Percentiles rank a stretch among this genome's conserved stretches.
Evolutionary conservation across 225 moss, liverwort and hornwort genomes (phyloP).

Genomic region (Anthoceros angustus): DNA sequence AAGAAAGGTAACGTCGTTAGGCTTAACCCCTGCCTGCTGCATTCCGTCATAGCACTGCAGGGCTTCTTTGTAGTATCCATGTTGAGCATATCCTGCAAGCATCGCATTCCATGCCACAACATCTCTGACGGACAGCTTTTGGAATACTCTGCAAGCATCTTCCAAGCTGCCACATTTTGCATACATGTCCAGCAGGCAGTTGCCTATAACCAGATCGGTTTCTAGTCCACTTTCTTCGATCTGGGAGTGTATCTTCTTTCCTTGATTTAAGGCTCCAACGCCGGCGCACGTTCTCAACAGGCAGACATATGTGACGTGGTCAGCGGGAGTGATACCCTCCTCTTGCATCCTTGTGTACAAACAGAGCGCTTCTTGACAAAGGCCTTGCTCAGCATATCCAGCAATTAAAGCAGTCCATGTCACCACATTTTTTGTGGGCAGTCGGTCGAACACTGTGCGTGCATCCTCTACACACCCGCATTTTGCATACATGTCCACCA

Average conservation of each 20-base stretch:
- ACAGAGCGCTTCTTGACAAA: not conserved
- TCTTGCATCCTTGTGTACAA: not conserved
- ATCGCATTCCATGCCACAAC: not conserved
- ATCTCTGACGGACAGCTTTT: not conserved
- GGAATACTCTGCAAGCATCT: not conserved
- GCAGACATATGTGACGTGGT: not conserved
- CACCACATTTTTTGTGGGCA: slow-evolving; percentile 1
- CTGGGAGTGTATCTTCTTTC: not conserved
- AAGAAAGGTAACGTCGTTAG: too few species aligned
- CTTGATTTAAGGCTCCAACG: not conserved
- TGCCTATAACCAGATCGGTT: not conserved
- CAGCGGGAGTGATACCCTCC: not conserved
- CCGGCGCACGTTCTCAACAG: not conserved
- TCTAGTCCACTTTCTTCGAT: not conserved
- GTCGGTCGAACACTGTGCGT: not conserved
- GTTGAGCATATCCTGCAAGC: not conserved
- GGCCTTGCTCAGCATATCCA: not conserved
- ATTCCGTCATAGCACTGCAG: too few species aligned
- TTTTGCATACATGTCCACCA: slow-evolving; percentile 1
- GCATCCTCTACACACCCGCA: not conserved
- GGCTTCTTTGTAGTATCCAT: not conserved
- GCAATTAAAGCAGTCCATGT: not conserved
- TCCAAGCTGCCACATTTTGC: not conserved
- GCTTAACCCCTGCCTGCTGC: too few species aligned
- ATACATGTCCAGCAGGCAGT: slow-evolving; percentile 2